phyloP scores from a whole-genome alignment of 305 asterid species.

The Fraxinus xanthoxyloides region DNA sequence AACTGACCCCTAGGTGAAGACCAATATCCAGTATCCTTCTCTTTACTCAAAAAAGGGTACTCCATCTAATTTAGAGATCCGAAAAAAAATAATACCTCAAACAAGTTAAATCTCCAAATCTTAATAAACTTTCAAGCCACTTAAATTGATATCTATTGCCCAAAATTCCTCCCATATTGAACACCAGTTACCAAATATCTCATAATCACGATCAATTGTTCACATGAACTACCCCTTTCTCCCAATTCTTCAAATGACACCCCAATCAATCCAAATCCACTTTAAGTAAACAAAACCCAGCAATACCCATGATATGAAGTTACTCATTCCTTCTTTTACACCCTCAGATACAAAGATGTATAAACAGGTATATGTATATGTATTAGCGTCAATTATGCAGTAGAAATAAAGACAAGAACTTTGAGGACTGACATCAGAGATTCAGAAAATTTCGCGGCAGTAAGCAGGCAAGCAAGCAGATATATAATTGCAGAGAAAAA shows the following conservation, averaged over 20 bases:
- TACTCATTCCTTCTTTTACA: conserved; percentile 16
- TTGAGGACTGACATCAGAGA: conserved; percentile 16
- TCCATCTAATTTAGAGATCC: conserved; percentile 40
- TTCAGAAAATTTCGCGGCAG: conserved; percentile 6
- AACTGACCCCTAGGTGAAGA: conserved; percentile 34
- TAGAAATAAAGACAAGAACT: not conserved
- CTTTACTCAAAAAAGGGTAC: conserved; percentile 37
- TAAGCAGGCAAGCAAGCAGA: not conserved
- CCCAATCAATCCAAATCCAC: conserved; percentile 10
- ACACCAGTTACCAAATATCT: conserved; percentile 21
- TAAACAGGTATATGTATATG: conserved; percentile 11
- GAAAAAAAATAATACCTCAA: conserved; percentile 7
- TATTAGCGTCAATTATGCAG: not conserved
- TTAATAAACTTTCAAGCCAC: conserved; percentile 18
- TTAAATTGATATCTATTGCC: conserved; percentile 18
- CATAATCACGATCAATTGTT: conserved; percentile 30
- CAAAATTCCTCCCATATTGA: conserved; percentile 29
- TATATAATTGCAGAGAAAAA: not conserved
- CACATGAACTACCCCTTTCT: conserved; percentile 17
- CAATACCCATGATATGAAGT: conserved; percentile 18
- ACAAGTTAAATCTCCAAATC: conserved; percentile 10
- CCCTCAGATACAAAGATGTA: conserved; percentile 14
- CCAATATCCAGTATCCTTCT: conserved; percentile 35
- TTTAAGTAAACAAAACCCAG: conserved; percentile 19
- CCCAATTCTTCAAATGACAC: conserved; percentile 5